phyloP scores from a whole-genome alignment of 2,329 filamentous ascomycete genomes.

The Fusarium cicatricum region DNA sequence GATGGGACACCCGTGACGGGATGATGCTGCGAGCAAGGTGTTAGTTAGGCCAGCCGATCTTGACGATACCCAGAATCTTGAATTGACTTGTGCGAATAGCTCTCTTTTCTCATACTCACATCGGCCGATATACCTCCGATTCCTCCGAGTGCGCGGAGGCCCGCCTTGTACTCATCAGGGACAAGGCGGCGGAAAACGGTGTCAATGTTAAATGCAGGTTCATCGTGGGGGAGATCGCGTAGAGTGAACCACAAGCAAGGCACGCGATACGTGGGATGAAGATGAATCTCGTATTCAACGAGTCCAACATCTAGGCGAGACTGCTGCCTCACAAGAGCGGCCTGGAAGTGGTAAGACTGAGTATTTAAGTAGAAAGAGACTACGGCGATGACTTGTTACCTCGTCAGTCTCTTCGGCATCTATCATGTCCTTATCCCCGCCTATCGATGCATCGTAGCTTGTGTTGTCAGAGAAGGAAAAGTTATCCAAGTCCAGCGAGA shows the following conservation, averaged over 20 bases:
- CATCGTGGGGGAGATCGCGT: slow-evolving; percentile 63
- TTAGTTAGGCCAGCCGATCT: slow-evolving; percentile 51
- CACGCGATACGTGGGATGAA: slow-evolving; percentile 77
- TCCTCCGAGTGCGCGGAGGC: slow-evolving; percentile 67
- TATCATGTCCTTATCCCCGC: slow-evolving; percentile 57
- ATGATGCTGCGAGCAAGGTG: slow-evolving; percentile 70
- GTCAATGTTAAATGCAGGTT: slow-evolving; percentile 69
- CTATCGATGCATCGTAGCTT: slow-evolving; percentile 33
- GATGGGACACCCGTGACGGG: slow-evolving; percentile 79
- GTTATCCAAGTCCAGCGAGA: slow-evolving; percentile 55
- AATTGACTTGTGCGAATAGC: slow-evolving; percentile 45
- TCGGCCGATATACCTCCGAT: slow-evolving; percentile 80
- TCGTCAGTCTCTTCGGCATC: slow-evolving; percentile 61
- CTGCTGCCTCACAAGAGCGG: slow-evolving; percentile 48
- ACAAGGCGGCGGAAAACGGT: slow-evolving; percentile 76
- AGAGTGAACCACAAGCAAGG: slow-evolving; percentile 81
- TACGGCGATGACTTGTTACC: slow-evolving; percentile 48
- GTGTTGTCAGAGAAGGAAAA: slow-evolving; percentile 53
- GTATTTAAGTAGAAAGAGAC: slow-evolving; percentile 7
- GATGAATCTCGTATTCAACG: slow-evolving; percentile 77
- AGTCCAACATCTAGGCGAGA: slow-evolving; percentile 50
- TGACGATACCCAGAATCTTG: slow-evolving; percentile 41
- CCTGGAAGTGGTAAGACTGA: slow-evolving; percentile 47
- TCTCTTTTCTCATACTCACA: slow-evolving; percentile 61
- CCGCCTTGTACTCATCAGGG: slow-evolving; percentile 68